Percentiles rank a stretch among this genome's conserved stretches.
Evolutionary conservation across 768 basidiomycete genomes (phyloP).

Genomic region (Chalciporus chontae): DNA sequence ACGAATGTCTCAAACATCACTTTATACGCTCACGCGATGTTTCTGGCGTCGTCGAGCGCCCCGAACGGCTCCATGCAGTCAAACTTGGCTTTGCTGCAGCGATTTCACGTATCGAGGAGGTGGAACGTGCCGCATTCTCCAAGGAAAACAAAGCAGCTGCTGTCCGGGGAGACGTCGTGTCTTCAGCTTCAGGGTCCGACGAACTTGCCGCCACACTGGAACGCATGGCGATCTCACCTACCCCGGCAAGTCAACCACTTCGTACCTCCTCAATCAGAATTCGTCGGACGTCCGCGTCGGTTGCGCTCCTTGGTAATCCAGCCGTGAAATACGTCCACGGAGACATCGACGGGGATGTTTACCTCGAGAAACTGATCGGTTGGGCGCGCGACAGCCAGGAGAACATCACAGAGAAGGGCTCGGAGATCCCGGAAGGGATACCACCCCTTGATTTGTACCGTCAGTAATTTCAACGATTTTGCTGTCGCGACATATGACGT

Average conservation of each 20-base stretch:
- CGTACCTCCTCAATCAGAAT: conserved; percentile 38
- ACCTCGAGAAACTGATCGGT: conserved; percentile 56
- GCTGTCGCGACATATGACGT: background rate
- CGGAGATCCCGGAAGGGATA: conserved; percentile 72
- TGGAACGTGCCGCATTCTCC: background rate
- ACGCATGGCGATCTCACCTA: conserved; percentile 37
- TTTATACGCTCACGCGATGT: conserved; percentile 76
- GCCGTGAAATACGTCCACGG: conserved; percentile 77
- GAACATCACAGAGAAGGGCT: conserved; percentile 57
- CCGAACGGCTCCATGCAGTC: conserved; percentile 84
- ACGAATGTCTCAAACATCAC: conserved; percentile 66
- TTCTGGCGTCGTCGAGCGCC: conserved; percentile 83
- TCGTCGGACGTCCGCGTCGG: conserved; percentile 48
- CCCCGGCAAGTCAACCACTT: conserved; percentile 12
- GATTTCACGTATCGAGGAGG: conserved; percentile 63
- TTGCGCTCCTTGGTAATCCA: conserved; percentile 53
- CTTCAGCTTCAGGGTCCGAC: conserved; percentile 27
- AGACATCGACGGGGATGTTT: conserved; percentile 61
- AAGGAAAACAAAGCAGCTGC: background rate
- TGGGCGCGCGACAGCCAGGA: conserved; percentile 60
- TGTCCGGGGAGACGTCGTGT: background rate
- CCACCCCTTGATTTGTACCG: conserved; percentile 83
- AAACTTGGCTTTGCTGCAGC: conserved; percentile 79
- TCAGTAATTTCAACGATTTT: conserved; percentile 33
- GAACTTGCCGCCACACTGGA: conserved; percentile 46